Conservation (phyloP, 2,329 filamentous ascomycete species). For the Podosphaera aphanis region DNA sequence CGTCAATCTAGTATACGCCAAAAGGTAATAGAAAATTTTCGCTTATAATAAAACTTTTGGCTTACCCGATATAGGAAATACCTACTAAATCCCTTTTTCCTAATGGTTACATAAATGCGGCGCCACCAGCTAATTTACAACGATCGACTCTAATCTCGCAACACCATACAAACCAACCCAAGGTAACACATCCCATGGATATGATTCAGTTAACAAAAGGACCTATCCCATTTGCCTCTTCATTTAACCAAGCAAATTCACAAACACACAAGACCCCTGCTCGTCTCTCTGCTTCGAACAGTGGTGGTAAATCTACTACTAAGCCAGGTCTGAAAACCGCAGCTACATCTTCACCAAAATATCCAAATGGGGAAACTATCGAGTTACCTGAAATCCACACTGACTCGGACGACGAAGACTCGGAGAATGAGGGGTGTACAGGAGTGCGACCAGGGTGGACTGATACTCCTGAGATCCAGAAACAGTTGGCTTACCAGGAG, state of each 20-base stretch:
- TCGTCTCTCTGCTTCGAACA: slow-evolving; percentile 23
- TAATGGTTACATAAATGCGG: slow-evolving; percentile 35
- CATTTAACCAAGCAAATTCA: slow-evolving; percentile 28
- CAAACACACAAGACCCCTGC: slow-evolving; percentile 43
- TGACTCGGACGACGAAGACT: slow-evolving; percentile 73
- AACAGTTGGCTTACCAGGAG: slow-evolving; percentile 60
- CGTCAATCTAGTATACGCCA: slow-evolving; percentile 47
- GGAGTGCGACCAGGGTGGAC: slow-evolving; percentile 63
- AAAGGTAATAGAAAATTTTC: no score
- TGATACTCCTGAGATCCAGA: slow-evolving; percentile 59
- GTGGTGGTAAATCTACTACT: slow-evolving; percentile 23
- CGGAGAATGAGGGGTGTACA: slow-evolving; percentile 28
- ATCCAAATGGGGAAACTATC: slow-evolving; percentile 73
- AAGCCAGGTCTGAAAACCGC: slow-evolving; percentile 38
- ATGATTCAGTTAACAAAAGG: slow-evolving; percentile 74
- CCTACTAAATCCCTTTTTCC: slow-evolving; percentile 35
- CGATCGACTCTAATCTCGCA: slow-evolving; percentile 43
- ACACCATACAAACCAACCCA: slow-evolving; percentile 36
- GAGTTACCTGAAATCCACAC: slow-evolving; percentile 88
- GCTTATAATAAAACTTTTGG: no score
- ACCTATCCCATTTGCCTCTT: slow-evolving; percentile 72
- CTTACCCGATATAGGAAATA: slow-evolving; percentile 28
- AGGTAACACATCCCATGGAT: slow-evolving; percentile 47
- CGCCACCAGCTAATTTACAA: slow-evolving; percentile 19
- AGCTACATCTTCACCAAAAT: slow-evolving; percentile 53